These are phyloP conservation scores for Umbellularia californica DNA, from an alignment of 164 flowering plant species.

Conservation along the genomic window DNA sequence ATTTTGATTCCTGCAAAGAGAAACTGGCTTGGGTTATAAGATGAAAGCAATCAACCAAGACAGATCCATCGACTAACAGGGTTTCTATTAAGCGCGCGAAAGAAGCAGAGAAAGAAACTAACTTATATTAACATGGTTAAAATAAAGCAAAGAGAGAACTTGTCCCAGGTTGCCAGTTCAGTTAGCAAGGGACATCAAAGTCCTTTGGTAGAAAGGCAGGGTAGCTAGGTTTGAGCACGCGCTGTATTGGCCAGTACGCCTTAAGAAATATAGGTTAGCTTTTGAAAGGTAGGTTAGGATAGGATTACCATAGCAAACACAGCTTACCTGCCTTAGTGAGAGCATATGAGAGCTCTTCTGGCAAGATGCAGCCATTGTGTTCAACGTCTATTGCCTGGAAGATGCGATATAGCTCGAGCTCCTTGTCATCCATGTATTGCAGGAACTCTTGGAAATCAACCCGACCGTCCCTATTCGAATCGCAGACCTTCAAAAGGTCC, in stretches of 20 bases:
- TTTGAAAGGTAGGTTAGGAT: too few species aligned
- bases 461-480: constrained; percentile 73
- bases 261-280: too few species aligned
- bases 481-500: constrained; percentile 72
- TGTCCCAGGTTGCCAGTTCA: too few species aligned
- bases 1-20: constrained; percentile 79
- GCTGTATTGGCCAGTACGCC: too few species aligned
- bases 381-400: constrained; percentile 94
- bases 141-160: too few species aligned
- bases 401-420: constrained; percentile 81
- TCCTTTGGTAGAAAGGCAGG: too few species aligned
- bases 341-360: constrained; percentile 93
- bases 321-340: constrained; percentile 79
- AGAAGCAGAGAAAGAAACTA: not conserved
- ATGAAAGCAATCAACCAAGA: constrained; percentile 23
- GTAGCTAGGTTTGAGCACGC: too few species aligned
- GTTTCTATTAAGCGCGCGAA: too few species aligned
- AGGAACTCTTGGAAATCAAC: constrained; percentile 80
- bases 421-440: constrained; percentile 90
- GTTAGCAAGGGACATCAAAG: too few species aligned
- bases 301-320: not conserved
- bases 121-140: too few species aligned
- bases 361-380: constrained; percentile 90
- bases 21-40: constrained; percentile 54
- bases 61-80: not conserved